Conservation (phyloP, 2,329 filamentous ascomycete genomes). For the Teratosphaeria gauchensis region DNA sequence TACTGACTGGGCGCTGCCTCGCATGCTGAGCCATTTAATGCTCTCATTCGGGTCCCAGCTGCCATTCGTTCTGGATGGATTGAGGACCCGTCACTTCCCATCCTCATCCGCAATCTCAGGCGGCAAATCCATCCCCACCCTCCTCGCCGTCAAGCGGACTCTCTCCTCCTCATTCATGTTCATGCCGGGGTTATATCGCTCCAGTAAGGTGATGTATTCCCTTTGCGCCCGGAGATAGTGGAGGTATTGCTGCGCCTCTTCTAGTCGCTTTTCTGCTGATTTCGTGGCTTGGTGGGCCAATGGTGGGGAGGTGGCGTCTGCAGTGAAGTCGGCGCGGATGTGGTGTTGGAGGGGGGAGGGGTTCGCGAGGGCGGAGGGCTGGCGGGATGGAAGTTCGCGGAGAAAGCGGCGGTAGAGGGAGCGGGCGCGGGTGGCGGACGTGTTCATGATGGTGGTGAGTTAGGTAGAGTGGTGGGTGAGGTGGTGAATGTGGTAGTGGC, state of each 20-base stretch:
- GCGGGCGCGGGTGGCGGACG: slow-evolving; percentile 45
- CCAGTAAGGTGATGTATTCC: slow-evolving; percentile 68
- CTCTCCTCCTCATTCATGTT: slow-evolving; percentile 76
- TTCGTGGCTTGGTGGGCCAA: slow-evolving; percentile 13
- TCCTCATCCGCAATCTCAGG: slow-evolving; percentile 34
- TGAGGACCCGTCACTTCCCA: neutral
- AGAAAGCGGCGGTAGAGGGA: slow-evolving; percentile 81
- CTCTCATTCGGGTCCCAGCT: neutral
- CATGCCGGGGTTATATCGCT: slow-evolving; percentile 91
- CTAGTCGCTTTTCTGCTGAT: slow-evolving; percentile 21
- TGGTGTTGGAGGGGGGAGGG: slow-evolving; percentile 62
- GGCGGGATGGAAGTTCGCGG: slow-evolving; percentile 73
- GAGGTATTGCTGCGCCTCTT: slow-evolving; percentile 67
- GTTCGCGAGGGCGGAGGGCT: slow-evolving; percentile 39
- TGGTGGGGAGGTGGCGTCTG: neutral
- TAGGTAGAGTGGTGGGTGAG: neutral
- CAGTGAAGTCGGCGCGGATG: slow-evolving; percentile 53
- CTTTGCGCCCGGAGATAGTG: slow-evolving; percentile 79
- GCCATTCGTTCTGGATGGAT: too few species aligned
- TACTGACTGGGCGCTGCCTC: too few species aligned
- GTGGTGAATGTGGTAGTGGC: neutral
- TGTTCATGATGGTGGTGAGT: slow-evolving; percentile 19
- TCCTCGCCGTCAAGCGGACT: slow-evolving; percentile 69
- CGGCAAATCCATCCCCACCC: slow-evolving; percentile 85
- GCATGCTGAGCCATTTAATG: too few species aligned